Evolutionary conservation across 768 basidiomycete genomes (phyloP), one percentile per base, ranked within the genome.

Genomic region (Leccinum olivaceopallidum): DNA sequence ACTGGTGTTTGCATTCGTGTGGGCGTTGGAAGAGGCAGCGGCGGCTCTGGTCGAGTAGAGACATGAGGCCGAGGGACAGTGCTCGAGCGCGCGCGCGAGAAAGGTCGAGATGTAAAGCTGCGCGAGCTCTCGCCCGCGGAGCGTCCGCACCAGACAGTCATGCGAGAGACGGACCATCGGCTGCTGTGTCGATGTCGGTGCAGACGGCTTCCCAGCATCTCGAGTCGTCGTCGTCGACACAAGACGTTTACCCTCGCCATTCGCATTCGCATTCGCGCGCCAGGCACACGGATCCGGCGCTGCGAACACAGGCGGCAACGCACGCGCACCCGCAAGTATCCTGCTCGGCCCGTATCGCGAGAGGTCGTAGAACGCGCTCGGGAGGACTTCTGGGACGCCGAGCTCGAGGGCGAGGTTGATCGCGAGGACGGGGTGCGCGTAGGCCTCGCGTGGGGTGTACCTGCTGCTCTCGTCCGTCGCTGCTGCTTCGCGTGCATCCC

Each of bases 331-430:
- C 0, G 75, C 53, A 66, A 87, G 74, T 62, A 90, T 88, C 71
- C 83, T 84, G 73, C 86, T 86, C 0, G 88, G 86, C 0, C 83
- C 87, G 62, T 90, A 90, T 48, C 90, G 80, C 2, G 86, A 83
- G 52, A 92, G 79, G 63, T 91, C 89, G 70, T 90, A 91, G 65
- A 89, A 82, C 0, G 89, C 90, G 24, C 87, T 77, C 4, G 87
- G 83, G n/a, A 91, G 80, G 58, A 91, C 70, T 6, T 80, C 74
- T 13, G 79, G 75, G 0, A 89, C 71, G 54, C 78, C 77, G 64
- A 91, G 82, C 57, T 89, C 86, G 24, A 85, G 74, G 1, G 89
- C 88, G 59, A 92, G 82, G 54, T 85, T 79, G 73, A 92, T 85
- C 62, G 87, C 79, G 57, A 88, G 81, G 63, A 90, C 79, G 8